These are phyloP conservation scores for Aquilaria agallochum DNA, from an alignment of 441 rosid species.

Conservation along the genomic window DNA sequence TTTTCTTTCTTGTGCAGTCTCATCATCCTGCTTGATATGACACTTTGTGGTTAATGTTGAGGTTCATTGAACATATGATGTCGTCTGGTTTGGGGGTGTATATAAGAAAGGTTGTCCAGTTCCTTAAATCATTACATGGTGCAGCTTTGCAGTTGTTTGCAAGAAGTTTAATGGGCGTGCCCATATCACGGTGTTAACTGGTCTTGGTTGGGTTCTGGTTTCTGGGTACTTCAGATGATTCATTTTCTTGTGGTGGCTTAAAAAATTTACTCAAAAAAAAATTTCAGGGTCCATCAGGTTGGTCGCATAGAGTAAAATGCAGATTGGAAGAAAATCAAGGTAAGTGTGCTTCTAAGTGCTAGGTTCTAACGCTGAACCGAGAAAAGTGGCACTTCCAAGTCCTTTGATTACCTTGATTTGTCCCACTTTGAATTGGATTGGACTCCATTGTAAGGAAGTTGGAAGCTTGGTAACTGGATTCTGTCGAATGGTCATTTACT, in stretches of 20 bases:
- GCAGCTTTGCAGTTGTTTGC: constrained; percentile 8
- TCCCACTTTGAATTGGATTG: constrained; percentile 7
- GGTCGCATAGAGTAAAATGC: constrained; percentile 31
- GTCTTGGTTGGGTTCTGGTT: constrained; percentile 14
- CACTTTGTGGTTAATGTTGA: background rate
- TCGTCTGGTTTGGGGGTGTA: background rate
- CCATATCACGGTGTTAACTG: constrained; percentile 14
- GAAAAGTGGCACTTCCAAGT: constrained; percentile 13
- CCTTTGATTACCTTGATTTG: background rate
- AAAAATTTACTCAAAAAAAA: constrained; percentile 28
- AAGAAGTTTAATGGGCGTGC: constrained; percentile 3
- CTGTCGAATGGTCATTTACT: constrained; percentile 16
- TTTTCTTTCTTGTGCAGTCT: constrained; percentile 11
- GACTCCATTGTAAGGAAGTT: constrained; percentile 16
- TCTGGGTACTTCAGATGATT: constrained; percentile 16
- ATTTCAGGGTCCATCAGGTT: constrained; percentile 47
- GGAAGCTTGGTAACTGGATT: constrained; percentile 8
- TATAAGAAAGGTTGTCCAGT: constrained; percentile 5
- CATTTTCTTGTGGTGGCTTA: constrained; percentile 21
- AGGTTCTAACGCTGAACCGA: constrained; percentile 9
- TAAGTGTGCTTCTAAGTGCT: constrained; percentile 16
- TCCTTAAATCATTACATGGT: constrained; percentile 3
- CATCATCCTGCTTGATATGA: constrained; percentile 7
- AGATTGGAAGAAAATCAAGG: constrained; percentile 22
- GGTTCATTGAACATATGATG: too few relatives aligned